Base-by-base conservation (phyloP, 148 eudicot genomes). In the Rhododendron ferrugineum region DNA sequence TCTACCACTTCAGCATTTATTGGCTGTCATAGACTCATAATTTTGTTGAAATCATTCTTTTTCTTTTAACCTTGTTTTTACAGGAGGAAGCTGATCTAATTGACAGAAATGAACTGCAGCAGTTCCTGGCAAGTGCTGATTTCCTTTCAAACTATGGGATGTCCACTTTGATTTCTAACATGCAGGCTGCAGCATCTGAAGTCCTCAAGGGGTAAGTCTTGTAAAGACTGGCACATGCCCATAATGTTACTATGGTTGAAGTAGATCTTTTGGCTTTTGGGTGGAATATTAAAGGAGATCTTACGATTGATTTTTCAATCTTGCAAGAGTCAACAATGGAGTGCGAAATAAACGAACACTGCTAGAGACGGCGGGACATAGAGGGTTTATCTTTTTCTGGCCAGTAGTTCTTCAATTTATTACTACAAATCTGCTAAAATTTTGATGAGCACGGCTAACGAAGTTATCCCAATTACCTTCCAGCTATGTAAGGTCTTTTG, bases 41-140 rank as follows among this genome's bases (percentile, higher is more conserved):
- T 66, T 68, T 30, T 30, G 18, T 70, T 26, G 75, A 70, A 83
- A 28, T 68, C 23, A 40, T 37, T 82, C 28, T 15, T 20, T 70
- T 47, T 30, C 20, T 34, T 44, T 78, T 46, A 78, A 74, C 37
- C 37, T 80, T 36, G 62, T 34, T 7, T 80, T 54, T 89, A 76
- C 91, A 97, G 99, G 99, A 95, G 87, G 98, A 97, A 88, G 89
- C 87, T 77, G 93, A 92, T 86, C 86, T 90, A 64, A 92, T 95
- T 81, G 95, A 93, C 85, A 88, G 90, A 81, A 89, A 92, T 83
- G 98, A 97, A 86, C 91, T 94, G 85, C 95, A 92, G 80, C 92
- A 90, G 88, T 97, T 92, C 89, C 83, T 97, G 87, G 90, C 92
- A 58, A 91, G 87, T 90, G 94, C 97, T 23, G 99, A 97, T 90